Conservation (phyloP, 2,329 filamentous ascomycete genomes). For the Sporothrix luriei region DNA sequence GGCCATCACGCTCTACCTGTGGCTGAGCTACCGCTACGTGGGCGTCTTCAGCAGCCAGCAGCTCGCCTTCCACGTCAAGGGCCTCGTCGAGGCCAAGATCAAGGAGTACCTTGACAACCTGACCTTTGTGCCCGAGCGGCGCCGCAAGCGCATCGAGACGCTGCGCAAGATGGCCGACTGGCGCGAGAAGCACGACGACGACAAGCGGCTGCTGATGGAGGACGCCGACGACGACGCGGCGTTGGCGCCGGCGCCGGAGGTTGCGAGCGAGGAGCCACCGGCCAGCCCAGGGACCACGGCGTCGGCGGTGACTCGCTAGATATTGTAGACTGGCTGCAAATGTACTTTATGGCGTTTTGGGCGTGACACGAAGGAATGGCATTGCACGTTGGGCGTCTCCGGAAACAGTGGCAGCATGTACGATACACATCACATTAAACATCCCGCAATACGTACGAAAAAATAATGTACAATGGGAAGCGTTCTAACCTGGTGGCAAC, state of each 20-base stretch:
- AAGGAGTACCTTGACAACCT: slow-evolving; percentile 63
- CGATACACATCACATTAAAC: background rate
- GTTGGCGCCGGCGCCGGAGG: background rate
- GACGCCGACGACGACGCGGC: background rate
- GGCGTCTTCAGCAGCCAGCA: slow-evolving; percentile 75
- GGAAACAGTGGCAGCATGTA: background rate
- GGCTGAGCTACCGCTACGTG: slow-evolving; percentile 87
- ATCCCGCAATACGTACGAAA: background rate
- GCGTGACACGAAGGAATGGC: background rate
- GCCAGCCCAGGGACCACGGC: background rate
- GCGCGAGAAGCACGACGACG: slow-evolving; percentile 31
- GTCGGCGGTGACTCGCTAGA: background rate
- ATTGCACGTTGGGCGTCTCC: background rate
- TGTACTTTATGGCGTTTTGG: background rate
- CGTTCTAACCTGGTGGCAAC: background rate
- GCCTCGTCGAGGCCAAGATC: slow-evolving; percentile 75
- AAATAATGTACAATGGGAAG: background rate
- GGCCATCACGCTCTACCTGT: slow-evolving; percentile 80
- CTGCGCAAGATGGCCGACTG: slow-evolving; percentile 34
- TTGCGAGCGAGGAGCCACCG: background rate
- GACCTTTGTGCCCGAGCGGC: slow-evolving; percentile 48
- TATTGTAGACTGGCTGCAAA: too few relatives aligned
- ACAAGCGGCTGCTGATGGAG: background rate
- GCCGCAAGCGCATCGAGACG: slow-evolving; percentile 33
- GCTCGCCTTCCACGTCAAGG: slow-evolving; percentile 78